Evolutionary conservation across 2,329 filamentous ascomycete species (phyloP).

Genomic region (Aspergillus felis): DNA sequence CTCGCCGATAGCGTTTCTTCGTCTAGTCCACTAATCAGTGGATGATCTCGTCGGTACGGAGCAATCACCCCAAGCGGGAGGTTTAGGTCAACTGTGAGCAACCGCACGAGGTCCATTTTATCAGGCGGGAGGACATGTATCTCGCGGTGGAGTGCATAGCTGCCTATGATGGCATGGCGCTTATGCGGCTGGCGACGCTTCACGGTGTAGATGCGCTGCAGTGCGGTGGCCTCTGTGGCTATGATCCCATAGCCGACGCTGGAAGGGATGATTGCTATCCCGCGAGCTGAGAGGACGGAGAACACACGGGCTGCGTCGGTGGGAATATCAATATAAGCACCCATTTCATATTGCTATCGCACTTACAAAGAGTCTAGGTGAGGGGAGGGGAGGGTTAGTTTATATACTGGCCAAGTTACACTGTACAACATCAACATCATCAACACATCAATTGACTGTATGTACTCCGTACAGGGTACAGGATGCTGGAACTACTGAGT

Average conservation of each 20-base stretch:
- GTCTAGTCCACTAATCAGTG: constrained; percentile 18
- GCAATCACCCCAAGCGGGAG: constrained; percentile 25
- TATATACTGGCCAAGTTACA: no score
- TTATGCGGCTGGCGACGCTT: constrained; percentile 24
- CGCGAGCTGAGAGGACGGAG: constrained; percentile 17
- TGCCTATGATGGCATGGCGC: constrained; percentile 26
- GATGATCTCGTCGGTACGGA: constrained; percentile 19
- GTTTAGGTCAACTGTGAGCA: constrained; percentile 22
- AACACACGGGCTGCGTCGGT: constrained; percentile 20
- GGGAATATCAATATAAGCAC: neutral
- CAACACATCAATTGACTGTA: neutral
- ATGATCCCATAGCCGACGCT: constrained; percentile 25
- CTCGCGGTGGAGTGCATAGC: constrained; percentile 19
- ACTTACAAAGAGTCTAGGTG: no score
- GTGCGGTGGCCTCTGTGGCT: constrained; percentile 14
- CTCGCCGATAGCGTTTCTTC: constrained; percentile 10
- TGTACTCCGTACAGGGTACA: neutral
- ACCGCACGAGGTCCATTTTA: constrained; percentile 15
- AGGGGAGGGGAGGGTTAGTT: no score
- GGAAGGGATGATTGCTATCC: constrained; percentile 25
- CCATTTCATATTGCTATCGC: no score
- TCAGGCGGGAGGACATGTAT: constrained; percentile 17
- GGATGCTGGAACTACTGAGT: neutral
- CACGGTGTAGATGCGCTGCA: constrained; percentile 16
- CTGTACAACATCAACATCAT: neutral